Base-by-base conservation (phyloP, 2,329 filamentous ascomycete genomes). In the Sporothrix pallida region DNA sequence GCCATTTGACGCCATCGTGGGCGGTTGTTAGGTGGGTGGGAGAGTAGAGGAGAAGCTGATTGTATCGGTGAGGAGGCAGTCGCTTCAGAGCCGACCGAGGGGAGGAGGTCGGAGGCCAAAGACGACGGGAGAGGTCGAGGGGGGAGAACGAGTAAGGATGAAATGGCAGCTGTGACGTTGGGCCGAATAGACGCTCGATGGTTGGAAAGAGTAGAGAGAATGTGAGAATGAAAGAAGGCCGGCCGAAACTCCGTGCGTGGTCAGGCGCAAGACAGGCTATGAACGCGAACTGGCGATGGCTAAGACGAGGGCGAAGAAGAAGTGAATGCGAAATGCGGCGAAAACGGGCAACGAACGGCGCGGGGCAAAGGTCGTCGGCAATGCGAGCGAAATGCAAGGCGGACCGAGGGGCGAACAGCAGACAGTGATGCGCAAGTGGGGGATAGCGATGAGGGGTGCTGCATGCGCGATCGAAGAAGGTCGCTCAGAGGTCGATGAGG, bases 1-100 rank as follows among this genome's bases (percentile, higher is more conserved):
- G 78, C 86, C 85, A 81, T 87, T 90, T 79, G 87, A 83, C 81
- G 92, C 91, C 93, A 95, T 95, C 81, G 74, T 77, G 75, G 76
- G 72, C 76, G 75, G 75, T 8, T n/a, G 26, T 3, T 20, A 20
- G 17, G 52, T 7, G 12, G 37, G 17, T n/a, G 13, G 69, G 20
- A 13, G 20, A 2, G 42, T 20, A 20, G 42, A 48, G 12, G 62
- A 26, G 37, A 48, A 15, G 60, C 6, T 37, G 37, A 10, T n/a
- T 2, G 42, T 46, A 20, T 65, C 5, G 62, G 62, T n/a, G 62
- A 23, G n/a, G 9, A 26, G 12, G 26, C n/a, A 13, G 62, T 20
- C 62, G 62, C 62, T 48, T 48, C n/a, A 67, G 37, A 44, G 8
- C 48, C 20, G 37, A 13, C 62, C n/a, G 42, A 7, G 6, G 26